Conservation (phyloP, 306 rosid species). For the Quercus parvula region DNA sequence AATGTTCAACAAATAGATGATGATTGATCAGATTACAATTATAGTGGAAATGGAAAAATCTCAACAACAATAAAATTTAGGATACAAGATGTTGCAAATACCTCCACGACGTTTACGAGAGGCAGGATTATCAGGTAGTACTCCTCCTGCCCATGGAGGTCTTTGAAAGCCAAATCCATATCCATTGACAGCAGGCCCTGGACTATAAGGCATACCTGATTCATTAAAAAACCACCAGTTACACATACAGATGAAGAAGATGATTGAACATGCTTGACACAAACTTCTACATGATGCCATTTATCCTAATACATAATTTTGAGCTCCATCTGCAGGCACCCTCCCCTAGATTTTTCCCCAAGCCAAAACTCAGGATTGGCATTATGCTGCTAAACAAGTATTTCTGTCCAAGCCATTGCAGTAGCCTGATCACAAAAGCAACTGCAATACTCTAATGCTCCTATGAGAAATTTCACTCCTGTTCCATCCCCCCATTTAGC, state of each 20-base stretch:
- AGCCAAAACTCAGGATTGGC: background rate
- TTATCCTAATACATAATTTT: background rate
- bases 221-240: constrained; percentile 11
- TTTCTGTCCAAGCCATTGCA: background rate
- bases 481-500: background rate
- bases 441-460: background rate
- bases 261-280: background rate
- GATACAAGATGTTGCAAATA: constrained; percentile 10
- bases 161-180: constrained; percentile 41
- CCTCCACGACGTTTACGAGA: constrained; percentile 55
- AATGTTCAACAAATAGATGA: background rate
- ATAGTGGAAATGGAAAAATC: background rate
- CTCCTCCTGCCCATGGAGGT: constrained; percentile 34
- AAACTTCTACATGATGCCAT: background rate
- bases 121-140: constrained; percentile 30
- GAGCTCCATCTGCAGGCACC: background rate
- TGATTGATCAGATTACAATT: background rate
- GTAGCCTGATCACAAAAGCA: background rate
- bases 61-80: background rate
- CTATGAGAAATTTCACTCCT: background rate
- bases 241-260: background rate
- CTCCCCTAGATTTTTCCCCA: background rate
- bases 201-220: constrained; percentile 35
- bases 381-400: background rate
- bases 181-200: constrained; percentile 32